Conservation (phyloP, 805 yeast genomes). For the Starmerella davenportii region DNA sequence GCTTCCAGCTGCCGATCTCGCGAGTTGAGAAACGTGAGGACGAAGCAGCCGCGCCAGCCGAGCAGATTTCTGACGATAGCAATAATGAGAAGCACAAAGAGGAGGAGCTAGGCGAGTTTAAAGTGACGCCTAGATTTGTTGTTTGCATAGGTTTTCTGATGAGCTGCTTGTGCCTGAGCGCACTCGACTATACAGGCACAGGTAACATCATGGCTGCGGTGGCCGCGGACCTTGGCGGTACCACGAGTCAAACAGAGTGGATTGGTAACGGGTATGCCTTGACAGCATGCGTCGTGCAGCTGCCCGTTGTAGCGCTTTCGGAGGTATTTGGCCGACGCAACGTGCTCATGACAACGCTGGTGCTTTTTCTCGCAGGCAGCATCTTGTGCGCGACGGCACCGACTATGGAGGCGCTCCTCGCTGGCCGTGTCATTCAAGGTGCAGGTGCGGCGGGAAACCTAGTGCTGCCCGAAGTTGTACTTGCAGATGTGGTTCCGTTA, state of each 20-base stretch:
- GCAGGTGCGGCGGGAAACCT: constrained; percentile 55
- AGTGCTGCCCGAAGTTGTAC: constrained; percentile 37
- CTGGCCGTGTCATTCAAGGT: constrained; percentile 54
- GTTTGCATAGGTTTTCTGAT: constrained; percentile 2
- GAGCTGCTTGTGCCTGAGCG: constrained; percentile 5
- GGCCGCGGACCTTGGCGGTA: constrained; percentile 13
- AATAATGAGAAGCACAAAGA: not conserved
- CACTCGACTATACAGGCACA: constrained; percentile 15
- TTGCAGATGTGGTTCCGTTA: constrained; percentile 37
- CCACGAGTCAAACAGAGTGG: constrained; percentile 20
- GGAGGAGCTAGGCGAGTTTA: constrained; percentile 5
- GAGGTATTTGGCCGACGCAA: constrained; percentile 29
- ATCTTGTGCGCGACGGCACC: constrained; percentile 37
- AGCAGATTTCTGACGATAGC: too few species aligned
- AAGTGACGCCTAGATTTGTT: constrained; percentile 2
- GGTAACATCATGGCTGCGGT: constrained; percentile 14
- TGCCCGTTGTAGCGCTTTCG: constrained; percentile 16
- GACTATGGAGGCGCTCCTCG: constrained; percentile 44
- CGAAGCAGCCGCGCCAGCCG: too few species aligned
- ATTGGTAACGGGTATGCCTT: constrained; percentile 19
- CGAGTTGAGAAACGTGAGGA: too few species aligned
- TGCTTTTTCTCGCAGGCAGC: constrained; percentile 45
- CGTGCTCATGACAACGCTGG: constrained; percentile 31
- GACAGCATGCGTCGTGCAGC: constrained; percentile 14
- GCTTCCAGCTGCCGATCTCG: too few species aligned